phyloP scores from a whole-genome alignment of 2,329 filamentous ascomycete species.

The Ciborinia camelliae region DNA sequence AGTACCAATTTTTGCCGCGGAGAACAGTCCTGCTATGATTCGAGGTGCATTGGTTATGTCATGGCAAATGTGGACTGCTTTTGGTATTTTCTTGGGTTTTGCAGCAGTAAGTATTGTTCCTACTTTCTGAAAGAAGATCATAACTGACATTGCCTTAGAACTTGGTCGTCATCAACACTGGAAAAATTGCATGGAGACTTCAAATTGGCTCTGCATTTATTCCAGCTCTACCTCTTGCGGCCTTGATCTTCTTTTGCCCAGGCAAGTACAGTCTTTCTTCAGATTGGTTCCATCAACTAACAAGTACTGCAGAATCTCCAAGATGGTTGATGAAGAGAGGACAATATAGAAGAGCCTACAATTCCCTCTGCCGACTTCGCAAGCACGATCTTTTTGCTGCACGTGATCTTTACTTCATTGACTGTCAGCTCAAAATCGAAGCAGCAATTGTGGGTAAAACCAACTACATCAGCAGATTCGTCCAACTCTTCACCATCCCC shows the following conservation, averaged over 20 bases:
- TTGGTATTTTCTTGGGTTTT: constrained; percentile 53
- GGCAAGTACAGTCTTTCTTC: not conserved
- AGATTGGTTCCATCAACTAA: not conserved
- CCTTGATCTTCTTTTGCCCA: constrained; percentile 62
- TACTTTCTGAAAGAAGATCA: fast-evolving
- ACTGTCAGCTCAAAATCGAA: constrained; percentile 46
- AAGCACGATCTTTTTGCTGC: constrained; percentile 59
- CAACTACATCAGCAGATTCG: constrained; percentile 59
- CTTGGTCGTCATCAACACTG: constrained; percentile 51
- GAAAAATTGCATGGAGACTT: constrained; percentile 56
- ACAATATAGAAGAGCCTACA: constrained; percentile 49
- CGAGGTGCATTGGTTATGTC: constrained; percentile 72
- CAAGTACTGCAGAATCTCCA: constrained; percentile 47
- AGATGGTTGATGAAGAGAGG: constrained; percentile 44
- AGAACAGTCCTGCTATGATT: constrained; percentile 51
- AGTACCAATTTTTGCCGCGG: constrained; percentile 50
- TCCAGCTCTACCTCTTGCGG: constrained; percentile 53
- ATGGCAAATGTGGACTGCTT: constrained; percentile 70
- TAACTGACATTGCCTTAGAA: constrained; percentile 21
- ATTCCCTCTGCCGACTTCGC: constrained; percentile 55
- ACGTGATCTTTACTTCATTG: constrained; percentile 59
- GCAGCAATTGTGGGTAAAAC: constrained; percentile 36
- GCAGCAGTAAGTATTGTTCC: constrained; percentile 28
- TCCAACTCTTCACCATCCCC: constrained; percentile 66
- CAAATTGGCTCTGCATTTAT: constrained; percentile 64